phyloP scores from a whole-genome alignment of 2,329 filamentous ascomycete species.

The Fusarium sarcochroum region DNA sequence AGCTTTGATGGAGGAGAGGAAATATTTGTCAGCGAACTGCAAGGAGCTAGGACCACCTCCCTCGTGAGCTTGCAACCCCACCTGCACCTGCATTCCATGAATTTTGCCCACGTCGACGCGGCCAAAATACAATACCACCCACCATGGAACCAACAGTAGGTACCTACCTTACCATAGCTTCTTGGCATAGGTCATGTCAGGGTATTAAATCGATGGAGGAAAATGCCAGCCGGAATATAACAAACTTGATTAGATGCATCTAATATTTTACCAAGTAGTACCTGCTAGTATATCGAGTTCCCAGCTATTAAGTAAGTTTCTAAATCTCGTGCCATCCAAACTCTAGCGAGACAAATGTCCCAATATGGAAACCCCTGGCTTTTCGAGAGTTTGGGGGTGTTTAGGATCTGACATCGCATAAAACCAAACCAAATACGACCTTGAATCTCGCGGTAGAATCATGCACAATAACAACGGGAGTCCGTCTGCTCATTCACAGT shows the following conservation, averaged over 20 bases:
- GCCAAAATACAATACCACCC: no score
- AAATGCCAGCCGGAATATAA: no score
- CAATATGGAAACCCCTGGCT: constrained; percentile 12
- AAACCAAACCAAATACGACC: constrained; percentile 7
- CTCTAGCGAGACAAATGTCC: constrained; percentile 16
- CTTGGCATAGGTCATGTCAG: no score
- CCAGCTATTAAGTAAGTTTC: no score
- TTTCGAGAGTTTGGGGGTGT: constrained; percentile 10
- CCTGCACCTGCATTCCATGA: not conserved
- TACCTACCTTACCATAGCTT: no score
- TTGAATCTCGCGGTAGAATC: constrained; percentile 14
- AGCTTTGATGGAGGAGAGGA: constrained; percentile 41
- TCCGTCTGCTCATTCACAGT: not conserved
- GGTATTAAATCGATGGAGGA: no score
- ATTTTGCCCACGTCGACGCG: no score
- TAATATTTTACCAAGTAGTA: no score
- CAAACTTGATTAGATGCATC: no score
- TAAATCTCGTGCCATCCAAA: not conserved
- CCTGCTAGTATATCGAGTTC: no score
- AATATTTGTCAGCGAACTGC: constrained; percentile 48
- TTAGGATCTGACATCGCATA: constrained; percentile 15
- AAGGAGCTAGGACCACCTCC: constrained; percentile 36
- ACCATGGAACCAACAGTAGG: no score
- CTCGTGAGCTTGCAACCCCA: constrained; percentile 18
- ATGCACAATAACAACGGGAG: not conserved